These are phyloP conservation scores for Trichoderma hamatum DNA, from an alignment of 2,329 filamentous ascomycete genomes.

Conservation along the genomic window DNA sequence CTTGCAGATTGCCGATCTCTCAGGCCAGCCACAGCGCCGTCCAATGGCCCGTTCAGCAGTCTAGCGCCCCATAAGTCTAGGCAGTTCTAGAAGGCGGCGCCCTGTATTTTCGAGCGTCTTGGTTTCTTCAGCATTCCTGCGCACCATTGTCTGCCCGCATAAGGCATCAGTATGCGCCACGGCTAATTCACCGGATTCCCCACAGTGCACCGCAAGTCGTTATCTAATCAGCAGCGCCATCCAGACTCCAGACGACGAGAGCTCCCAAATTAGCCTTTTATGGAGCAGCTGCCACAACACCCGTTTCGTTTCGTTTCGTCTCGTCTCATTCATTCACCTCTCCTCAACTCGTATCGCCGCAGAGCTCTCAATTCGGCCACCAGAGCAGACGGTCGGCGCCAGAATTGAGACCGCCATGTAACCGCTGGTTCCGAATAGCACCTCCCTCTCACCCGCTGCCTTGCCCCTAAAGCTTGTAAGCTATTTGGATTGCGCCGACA, in stretches of 20 bases:
- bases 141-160: background rate
- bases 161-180: background rate
- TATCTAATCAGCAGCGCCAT: background rate
- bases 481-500: background rate
- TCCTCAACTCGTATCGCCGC: background rate
- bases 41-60: background rate
- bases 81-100: background rate
- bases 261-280: background rate
- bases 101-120: background rate
- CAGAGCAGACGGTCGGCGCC: background rate
- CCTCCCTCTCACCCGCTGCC: background rate
- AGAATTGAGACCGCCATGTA: constrained; percentile 5
- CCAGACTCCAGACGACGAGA: background rate
- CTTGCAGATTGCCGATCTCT: background rate
- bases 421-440: background rate
- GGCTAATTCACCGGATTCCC: background rate
- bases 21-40: background rate
- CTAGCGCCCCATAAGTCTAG: background rate
- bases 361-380: background rate
- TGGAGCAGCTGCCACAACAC: constrained; percentile 20
- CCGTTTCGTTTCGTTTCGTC: constrained; percentile 1
- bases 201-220: constrained; percentile 3
- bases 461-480: constrained; percentile 17
- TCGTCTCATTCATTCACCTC: background rate
- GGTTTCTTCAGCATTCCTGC: background rate